phyloP scores from a whole-genome alignment of 2,329 filamentous ascomycete species.

The Colletotrichum sp. region DNA sequence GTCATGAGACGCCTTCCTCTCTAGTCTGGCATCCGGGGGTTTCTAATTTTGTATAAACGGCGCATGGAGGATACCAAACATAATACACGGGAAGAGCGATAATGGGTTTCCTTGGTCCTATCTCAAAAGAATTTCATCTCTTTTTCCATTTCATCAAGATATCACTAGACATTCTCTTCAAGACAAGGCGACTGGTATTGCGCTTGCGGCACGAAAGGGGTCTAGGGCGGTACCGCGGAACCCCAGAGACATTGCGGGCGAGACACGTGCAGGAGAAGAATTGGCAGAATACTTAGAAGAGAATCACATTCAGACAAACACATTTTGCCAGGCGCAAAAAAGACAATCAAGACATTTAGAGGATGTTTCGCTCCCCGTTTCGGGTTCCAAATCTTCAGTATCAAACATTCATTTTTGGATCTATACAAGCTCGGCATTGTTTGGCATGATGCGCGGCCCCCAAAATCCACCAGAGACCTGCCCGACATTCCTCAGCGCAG shows the following conservation, averaged over 20 bases:
- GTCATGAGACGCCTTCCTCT: not conserved
- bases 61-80: conserved; percentile 14
- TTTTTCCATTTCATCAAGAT: not conserved
- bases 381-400: not conserved
- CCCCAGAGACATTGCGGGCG: not conserved
- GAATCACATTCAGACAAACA: not conserved
- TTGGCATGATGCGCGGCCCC: not conserved
- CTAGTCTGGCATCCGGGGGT: not conserved
- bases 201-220: not conserved
- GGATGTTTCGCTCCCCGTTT: not conserved
- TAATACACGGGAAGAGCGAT: not conserved
- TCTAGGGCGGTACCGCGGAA: not conserved
- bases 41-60: conserved; percentile 2
- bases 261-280: not conserved
- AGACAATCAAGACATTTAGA: not conserved
- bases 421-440: not conserved
- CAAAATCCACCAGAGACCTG: not conserved
- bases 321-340: conserved; percentile 10
- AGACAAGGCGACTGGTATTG: not conserved
- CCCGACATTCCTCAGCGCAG: not conserved
- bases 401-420: not conserved
- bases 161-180: not conserved
- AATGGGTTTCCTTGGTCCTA: not conserved
- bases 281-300: not conserved
- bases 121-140: not conserved